These are phyloP conservation scores for Murraya koenigii DNA, from an alignment of 345 rosid genomes.

Conservation along the genomic window DNA sequence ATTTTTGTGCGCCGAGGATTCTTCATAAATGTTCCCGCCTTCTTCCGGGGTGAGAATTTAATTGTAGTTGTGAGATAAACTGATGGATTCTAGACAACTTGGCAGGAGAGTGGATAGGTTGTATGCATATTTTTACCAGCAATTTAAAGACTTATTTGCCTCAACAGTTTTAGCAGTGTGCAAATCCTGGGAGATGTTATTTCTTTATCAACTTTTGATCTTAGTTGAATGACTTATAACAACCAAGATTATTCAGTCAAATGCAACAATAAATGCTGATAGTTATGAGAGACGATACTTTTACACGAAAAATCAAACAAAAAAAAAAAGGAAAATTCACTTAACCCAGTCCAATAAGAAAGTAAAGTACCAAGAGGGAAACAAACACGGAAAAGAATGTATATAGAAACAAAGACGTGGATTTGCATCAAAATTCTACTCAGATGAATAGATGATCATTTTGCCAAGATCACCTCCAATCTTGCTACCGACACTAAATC, in stretches of 20 bases:
- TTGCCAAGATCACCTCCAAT: background rate
- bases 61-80: constrained; percentile 1
- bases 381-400: background rate
- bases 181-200: background rate
- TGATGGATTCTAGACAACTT: background rate
- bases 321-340: background rate
- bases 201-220: background rate
- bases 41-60: background rate
- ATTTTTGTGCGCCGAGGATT: background rate
- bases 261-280: background rate
- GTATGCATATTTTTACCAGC: background rate
- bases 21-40: background rate
- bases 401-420: background rate
- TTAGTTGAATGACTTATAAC: background rate
- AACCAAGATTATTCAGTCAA: background rate
- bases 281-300: background rate
- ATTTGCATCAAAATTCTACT: background rate
- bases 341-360: background rate
- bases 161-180: background rate
- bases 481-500: background rate
- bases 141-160: background rate
- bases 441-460: background rate
- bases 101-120: background rate
- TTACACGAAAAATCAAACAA: background rate
- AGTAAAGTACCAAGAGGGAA: background rate